phyloP scores from a whole-genome alignment of 2,329 filamentous ascomycete genomes.

The Beauveria rudraprayagi region DNA sequence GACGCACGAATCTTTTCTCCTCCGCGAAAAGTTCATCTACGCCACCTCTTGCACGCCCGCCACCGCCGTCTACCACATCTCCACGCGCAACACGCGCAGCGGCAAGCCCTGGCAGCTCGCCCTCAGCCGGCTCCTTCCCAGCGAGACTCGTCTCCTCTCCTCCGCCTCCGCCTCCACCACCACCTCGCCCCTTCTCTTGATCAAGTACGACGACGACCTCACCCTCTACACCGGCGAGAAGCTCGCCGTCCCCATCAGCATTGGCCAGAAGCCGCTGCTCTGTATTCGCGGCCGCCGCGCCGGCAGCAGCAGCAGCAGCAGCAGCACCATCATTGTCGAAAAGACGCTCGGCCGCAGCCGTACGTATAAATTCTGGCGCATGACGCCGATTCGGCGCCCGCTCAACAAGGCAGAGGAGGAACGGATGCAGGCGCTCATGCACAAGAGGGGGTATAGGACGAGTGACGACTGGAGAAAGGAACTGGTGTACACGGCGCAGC shows the following conservation, averaged over 20 bases:
- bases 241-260: background rate
- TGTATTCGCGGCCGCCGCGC: conserved; percentile 2
- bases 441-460: background rate
- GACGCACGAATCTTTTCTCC: background rate
- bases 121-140: conserved; percentile 4
- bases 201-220: conserved; percentile 7
- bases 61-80: conserved; percentile 3
- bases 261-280: conserved; percentile 4
- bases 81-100: conserved; percentile 3
- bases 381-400: background rate
- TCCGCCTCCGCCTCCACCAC: background rate
- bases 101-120: conserved; percentile 1
- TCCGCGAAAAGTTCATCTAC: conserved; percentile 1
- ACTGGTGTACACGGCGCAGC: conserved; percentile 3
- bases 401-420: background rate
- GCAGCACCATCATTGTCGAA: background rate
- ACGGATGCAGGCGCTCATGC: background rate
- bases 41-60: background rate
- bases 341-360: background rate
- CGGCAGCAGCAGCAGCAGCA: background rate
- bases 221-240: conserved; percentile 4
- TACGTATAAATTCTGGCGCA: conserved; percentile 1
- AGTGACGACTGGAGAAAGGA: conserved; percentile 6
- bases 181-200: background rate
- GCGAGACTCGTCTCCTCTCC: conserved; percentile 1